Evolutionary conservation across 345 rosid genomes (phyloP).

Genomic region (Citrus maxima): DNA sequence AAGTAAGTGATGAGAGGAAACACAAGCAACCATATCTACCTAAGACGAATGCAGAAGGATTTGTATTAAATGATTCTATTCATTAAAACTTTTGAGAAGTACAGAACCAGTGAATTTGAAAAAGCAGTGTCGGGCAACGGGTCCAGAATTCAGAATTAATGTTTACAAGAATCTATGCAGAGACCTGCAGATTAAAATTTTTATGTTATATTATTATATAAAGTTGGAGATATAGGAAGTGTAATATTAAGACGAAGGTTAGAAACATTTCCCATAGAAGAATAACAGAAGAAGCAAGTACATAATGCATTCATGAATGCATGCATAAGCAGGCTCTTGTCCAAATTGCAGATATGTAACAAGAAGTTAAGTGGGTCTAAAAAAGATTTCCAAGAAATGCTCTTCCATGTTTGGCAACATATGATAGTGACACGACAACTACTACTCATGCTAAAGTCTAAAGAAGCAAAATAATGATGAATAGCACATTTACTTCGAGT

Average conservation of each 20-base stretch:
- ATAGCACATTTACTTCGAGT: constrained; percentile 27
- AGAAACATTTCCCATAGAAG: constrained; percentile 18
- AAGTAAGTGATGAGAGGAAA: neutral
- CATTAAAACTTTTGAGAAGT: neutral
- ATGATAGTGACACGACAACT: constrained; percentile 48
- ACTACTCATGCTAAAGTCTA: constrained; percentile 39
- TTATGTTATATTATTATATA: neutral
- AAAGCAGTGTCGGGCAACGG: constrained; percentile 6
- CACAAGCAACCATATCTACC: neutral
- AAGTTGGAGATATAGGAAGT: neutral
- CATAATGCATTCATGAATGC: constrained; percentile 19
- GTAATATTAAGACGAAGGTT: neutral
- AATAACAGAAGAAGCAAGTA: constrained; percentile 15
- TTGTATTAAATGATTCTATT: constrained; percentile 6
- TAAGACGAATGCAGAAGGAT: neutral
- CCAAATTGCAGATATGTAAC: constrained; percentile 19
- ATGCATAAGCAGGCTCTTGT: constrained; percentile 19
- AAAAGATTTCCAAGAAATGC: constrained; percentile 23
- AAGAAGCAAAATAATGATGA: constrained; percentile 36
- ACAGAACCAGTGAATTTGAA: neutral
- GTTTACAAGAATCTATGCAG: neutral
- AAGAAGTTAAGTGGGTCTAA: constrained; percentile 17
- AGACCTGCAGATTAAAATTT: constrained; percentile 1
- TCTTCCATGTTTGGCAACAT: constrained; percentile 23
- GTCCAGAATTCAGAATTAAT: constrained; percentile 3